These are phyloP conservation scores for Fusarium citri DNA, from an alignment of 2,329 filamentous ascomycete genomes.

Conservation along the genomic window DNA sequence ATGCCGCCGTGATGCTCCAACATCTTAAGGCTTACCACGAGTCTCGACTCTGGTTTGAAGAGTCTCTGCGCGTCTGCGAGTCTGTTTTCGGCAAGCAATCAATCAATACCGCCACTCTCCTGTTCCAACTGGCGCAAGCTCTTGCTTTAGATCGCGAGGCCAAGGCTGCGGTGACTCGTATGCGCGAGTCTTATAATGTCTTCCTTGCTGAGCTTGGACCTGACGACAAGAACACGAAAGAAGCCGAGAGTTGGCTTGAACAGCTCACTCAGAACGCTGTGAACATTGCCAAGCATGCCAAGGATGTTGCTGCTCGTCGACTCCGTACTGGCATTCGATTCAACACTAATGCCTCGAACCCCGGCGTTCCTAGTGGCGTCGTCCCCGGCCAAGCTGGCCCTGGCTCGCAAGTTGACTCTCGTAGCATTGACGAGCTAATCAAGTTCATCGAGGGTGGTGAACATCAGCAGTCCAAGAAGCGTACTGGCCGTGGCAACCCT, in stretches of 20 bases:
- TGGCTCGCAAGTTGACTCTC: slow-evolving; percentile 69
- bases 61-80: slow-evolving; percentile 89
- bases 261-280: slow-evolving; percentile 97
- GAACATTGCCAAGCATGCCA: slow-evolving; percentile 91
- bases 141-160: slow-evolving; percentile 95
- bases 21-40: slow-evolving; percentile 94
- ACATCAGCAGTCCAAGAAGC: slow-evolving; percentile 68
- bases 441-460: slow-evolving; percentile 90
- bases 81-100: slow-evolving; percentile 89
- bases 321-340: slow-evolving; percentile 78
- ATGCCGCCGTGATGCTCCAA: slow-evolving; percentile 98
- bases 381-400: slow-evolving; percentile 48
- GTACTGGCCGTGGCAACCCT: slow-evolving; percentile 64
- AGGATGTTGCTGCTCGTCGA: slow-evolving; percentile 82
- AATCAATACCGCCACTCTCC: slow-evolving; percentile 91
- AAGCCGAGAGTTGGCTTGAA: slow-evolving; percentile 95
- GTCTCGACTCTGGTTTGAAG: slow-evolving; percentile 96
- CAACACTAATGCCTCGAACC: slow-evolving; percentile 54
- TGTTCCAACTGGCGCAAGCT: slow-evolving; percentile 97
- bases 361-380: slow-evolving; percentile 46
- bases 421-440: slow-evolving; percentile 92
- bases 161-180: slow-evolving; percentile 88
- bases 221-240: slow-evolving; percentile 97
- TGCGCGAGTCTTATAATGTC: slow-evolving; percentile 97
- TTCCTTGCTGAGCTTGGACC: slow-evolving; percentile 89